These are phyloP conservation scores for Gastrolobium bilobum DNA, from an alignment of 306 rosid species.

Conservation along the genomic window DNA sequence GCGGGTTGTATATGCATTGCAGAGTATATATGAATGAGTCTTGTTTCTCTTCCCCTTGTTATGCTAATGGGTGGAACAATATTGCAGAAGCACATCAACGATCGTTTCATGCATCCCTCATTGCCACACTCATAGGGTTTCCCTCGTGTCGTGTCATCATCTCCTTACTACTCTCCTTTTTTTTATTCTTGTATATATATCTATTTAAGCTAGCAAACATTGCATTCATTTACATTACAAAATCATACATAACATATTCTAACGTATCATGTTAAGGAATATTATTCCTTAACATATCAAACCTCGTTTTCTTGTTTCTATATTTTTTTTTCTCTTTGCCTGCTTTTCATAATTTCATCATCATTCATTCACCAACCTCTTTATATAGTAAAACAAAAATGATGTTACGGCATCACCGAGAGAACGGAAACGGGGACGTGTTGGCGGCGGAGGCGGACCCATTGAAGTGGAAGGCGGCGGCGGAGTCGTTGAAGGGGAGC, in stretches of 20 bases:
- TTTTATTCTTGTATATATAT: too few relatives aligned
- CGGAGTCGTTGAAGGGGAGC: conserved; percentile 64
- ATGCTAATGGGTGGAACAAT: neutral
- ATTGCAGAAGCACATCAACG: too few relatives aligned
- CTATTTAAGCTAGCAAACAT: too few relatives aligned
- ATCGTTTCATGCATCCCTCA: neutral
- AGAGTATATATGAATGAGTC: neutral
- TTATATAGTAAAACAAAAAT: neutral
- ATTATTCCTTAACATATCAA: neutral
- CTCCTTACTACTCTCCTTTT: neutral
- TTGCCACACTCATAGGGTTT: neutral
- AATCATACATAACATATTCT: too few relatives aligned
- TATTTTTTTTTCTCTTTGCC: neutral
- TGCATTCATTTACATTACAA: too few relatives aligned
- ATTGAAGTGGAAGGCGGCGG: conserved; percentile 65
- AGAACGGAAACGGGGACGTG: neutral
- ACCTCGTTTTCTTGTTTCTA: neutral
- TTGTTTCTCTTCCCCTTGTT: neutral
- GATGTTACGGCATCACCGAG: neutral
- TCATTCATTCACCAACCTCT: neutral
- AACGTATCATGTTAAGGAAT: too few relatives aligned
- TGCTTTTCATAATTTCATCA: neutral
- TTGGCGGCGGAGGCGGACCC: conserved; percentile 53
- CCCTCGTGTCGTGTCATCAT: neutral
- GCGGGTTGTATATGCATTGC: neutral